phyloP scores from a whole-genome alignment of 345 rosid genomes.

The Salix viminalis region DNA sequence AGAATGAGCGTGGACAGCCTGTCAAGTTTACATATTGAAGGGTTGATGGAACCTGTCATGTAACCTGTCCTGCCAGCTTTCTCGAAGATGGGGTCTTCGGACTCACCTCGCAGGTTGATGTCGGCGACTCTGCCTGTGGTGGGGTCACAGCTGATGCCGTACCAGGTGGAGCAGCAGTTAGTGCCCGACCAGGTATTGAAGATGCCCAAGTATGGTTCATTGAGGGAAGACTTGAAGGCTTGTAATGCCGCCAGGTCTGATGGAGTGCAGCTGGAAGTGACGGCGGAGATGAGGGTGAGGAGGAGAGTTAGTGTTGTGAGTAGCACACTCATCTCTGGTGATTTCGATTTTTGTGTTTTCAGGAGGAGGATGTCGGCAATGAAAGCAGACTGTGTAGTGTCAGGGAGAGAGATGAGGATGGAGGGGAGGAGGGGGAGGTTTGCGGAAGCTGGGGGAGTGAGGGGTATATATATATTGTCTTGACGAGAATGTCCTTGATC shows the following conservation, averaged over 20 bases:
- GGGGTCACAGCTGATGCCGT: slow-evolving; percentile 81
- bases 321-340: slow-evolving; percentile 23
- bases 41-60: slow-evolving; percentile 83
- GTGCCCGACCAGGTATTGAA: slow-evolving; percentile 66
- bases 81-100: slow-evolving; percentile 75
- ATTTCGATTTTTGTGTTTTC: neutral
- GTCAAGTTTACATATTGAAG: slow-evolving; percentile 68
- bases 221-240: slow-evolving; percentile 55
- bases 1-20: slow-evolving; percentile 51
- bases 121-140: slow-evolving; percentile 60
- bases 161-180: slow-evolving; percentile 70
- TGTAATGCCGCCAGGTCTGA: slow-evolving; percentile 55
- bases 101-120: slow-evolving; percentile 82
- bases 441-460: neutral
- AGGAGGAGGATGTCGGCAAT: neutral
- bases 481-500: neutral
- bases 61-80: slow-evolving; percentile 68
- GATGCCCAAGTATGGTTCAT: slow-evolving; percentile 70
- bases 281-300: slow-evolving; percentile 23
- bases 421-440: neutral
- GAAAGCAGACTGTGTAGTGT: neutral
- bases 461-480: neutral
- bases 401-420: neutral
- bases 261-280: slow-evolving; percentile 45
- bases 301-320: slow-evolving; percentile 23